These are phyloP conservation scores for Neonectria faginata DNA, from an alignment of 2,329 filamentous ascomycete genomes.

Conservation along the genomic window DNA sequence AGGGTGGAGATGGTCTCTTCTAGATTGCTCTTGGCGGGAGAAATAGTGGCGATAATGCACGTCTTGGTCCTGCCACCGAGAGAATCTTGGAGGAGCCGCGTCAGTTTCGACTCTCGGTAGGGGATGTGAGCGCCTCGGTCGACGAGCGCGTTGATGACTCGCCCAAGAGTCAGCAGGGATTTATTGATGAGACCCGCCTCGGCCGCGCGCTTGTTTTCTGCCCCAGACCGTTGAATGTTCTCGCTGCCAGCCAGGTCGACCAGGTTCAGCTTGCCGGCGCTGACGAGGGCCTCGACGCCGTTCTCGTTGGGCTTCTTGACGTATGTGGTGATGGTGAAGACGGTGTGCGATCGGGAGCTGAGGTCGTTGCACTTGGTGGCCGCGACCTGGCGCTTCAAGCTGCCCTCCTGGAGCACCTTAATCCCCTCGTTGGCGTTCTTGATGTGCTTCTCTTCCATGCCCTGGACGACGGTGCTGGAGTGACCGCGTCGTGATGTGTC, in stretches of 20 bases:
- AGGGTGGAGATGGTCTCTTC: slow-evolving; percentile 98
- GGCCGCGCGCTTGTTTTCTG: slow-evolving; percentile 96
- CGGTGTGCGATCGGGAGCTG: slow-evolving; percentile 95
- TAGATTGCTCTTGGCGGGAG: slow-evolving; percentile 92
- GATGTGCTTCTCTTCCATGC: slow-evolving; percentile 97
- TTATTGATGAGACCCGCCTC: slow-evolving; percentile 99
- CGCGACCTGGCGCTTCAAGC: slow-evolving; percentile 95
- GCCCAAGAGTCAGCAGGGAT: slow-evolving; percentile 90
- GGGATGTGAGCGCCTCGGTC: slow-evolving; percentile 92
- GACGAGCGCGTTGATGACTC: slow-evolving; percentile 97
- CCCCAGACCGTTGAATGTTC: slow-evolving; percentile 96
- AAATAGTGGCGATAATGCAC: slow-evolving; percentile 97
- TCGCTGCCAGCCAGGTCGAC: slow-evolving; percentile 98
- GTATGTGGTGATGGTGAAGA: slow-evolving; percentile 95
- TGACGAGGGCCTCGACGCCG: slow-evolving; percentile 89
- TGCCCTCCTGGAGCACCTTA: slow-evolving; percentile 87
- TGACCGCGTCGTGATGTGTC: slow-evolving; percentile 89
- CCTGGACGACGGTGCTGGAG: slow-evolving; percentile 88
- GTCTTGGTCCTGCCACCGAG: slow-evolving; percentile 96
- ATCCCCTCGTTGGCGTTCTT: slow-evolving; percentile 87
- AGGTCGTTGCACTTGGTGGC: slow-evolving; percentile 99
- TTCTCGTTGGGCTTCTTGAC: slow-evolving; percentile 84
- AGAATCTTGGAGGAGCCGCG: slow-evolving; percentile 93
- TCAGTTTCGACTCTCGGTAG: slow-evolving; percentile 93
- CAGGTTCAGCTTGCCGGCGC: slow-evolving; percentile 92